Conservation (phyloP, 306 rosid species). For the Dalbergia cultrata region DNA sequence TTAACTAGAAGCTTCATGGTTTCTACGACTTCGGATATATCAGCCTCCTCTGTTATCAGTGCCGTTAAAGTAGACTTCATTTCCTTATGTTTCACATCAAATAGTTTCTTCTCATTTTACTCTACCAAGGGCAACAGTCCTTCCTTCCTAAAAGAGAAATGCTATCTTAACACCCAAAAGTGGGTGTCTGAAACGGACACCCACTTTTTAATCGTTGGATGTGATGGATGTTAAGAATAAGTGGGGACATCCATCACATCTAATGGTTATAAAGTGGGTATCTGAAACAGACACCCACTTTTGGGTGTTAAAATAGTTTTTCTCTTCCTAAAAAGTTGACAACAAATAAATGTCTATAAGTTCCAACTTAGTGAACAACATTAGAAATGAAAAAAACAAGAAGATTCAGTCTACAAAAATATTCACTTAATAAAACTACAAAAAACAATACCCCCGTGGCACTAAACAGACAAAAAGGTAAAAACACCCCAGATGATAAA, state of each 20-base stretch:
- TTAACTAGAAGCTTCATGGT: conserved; percentile 89
- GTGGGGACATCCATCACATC: too few species aligned
- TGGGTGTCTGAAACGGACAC: too few species aligned
- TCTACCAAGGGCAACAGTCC: conserved; percentile 89
- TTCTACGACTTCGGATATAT: conserved; percentile 93
- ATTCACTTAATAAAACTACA: not conserved
- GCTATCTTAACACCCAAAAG: too few species aligned
- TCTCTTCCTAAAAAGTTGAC: conserved; percentile 70
- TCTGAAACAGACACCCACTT: too few species aligned
- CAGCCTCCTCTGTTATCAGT: conserved; percentile 91
- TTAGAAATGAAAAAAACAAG: not conserved
- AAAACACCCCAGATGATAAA: not conserved
- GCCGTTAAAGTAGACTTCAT: conserved; percentile 95
- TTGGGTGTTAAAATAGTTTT: too few species aligned
- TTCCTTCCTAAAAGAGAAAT: conserved; percentile 95
- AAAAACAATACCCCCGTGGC: too few species aligned
- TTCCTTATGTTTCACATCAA: conserved; percentile 92
- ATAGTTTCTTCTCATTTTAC: conserved; percentile 95
- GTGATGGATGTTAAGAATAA: too few species aligned
- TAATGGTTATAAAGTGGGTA: too few species aligned
- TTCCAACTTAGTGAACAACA: conserved; percentile 29
- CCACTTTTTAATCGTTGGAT: too few species aligned
- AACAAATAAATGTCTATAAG: conserved; percentile 21
- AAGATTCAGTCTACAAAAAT: not conserved
- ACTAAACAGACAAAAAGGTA: not conserved